phyloP scores from a whole-genome alignment of 2,329 filamentous ascomycete species.

The Venturia carpophila region DNA sequence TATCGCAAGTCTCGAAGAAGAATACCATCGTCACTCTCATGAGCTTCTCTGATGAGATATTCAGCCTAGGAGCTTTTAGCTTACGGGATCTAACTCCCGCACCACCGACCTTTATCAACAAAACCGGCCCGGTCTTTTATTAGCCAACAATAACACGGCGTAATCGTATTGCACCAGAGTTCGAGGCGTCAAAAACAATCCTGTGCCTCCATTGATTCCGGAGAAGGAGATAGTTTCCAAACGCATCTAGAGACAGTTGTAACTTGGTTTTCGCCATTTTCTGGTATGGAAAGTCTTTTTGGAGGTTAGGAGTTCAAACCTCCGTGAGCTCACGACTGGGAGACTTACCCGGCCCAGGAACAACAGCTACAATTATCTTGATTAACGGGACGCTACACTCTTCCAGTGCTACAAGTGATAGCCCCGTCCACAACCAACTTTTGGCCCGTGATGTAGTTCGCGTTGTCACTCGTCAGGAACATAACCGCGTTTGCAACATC shows the following conservation, averaged over 20 bases:
- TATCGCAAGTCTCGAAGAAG: too few species aligned
- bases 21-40: too few species aligned
- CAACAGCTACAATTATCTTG: neutral
- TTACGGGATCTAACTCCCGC: neutral
- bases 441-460: slow-evolving; percentile 24
- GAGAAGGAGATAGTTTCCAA: neutral
- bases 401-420: slow-evolving; percentile 26
- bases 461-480: slow-evolving; percentile 27
- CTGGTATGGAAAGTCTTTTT: neutral
- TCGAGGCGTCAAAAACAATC: neutral
- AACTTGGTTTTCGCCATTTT: neutral
- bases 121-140: too few species aligned
- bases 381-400: neutral
- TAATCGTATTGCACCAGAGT: neutral
- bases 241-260: neutral
- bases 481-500: slow-evolving; percentile 26
- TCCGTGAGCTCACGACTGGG: neutral
- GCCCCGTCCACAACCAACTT: slow-evolving; percentile 27
- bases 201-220: too few species aligned
- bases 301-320: neutral
- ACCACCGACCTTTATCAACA: neutral
- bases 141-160: neutral
- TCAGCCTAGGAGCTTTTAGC: too few species aligned
- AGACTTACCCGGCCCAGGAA: neutral
- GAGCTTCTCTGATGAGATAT: too few species aligned